Base-by-base conservation (phyloP, 1,139 yeast genomes). In the Nakaseomyces kungkrabaensis region DNA sequence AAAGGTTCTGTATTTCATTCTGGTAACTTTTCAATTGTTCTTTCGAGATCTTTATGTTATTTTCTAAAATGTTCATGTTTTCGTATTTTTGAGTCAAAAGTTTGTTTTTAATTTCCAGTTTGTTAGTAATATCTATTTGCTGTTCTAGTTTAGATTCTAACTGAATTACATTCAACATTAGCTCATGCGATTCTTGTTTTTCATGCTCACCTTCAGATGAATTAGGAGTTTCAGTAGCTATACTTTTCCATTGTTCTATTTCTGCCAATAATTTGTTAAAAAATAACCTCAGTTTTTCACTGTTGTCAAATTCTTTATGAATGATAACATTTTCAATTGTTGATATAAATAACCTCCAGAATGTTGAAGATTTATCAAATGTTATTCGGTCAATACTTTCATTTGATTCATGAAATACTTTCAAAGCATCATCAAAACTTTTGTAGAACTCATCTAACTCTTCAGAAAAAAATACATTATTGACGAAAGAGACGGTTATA, bases 31-130 rank as follows among this genome's bases (percentile, higher is more conserved):
- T 38, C 8, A 13, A 2, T n/a, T 38, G 13, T 11, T 25, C 32
- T 11, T 38, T 38, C 17, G 43, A 22, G 29, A 42, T 45, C 22
- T 26, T 43, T 25, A 48, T 34, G 8, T 31, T 26, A 17, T 37
- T 11, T 13, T 29, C 46, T 9, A 41, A 31, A 7, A n/a, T 10
- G 7, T 31, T 13, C 11, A 33, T 43, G 8, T 47, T 33, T 6
- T 48, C 45, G 24, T 51, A 22, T 17, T 47, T 24, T 17, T 29
- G 37, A 4, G 40, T 13, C n/a, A 54, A 24, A 37, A 46, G 36
- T 17, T 27, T 45, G 38, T 53, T 54, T 36, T 51, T 38, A 17
- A 47, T 47, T 10, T 54, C 52, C 17, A 53, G 41, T 33, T 34
- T 44, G 5, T 48, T 43, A 8, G 52, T 27, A 27, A 9, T 45